Evolutionary conservation across 1,284 basidiomycete species (phyloP).

Genomic region (Pyrrhoderma noxium): DNA sequence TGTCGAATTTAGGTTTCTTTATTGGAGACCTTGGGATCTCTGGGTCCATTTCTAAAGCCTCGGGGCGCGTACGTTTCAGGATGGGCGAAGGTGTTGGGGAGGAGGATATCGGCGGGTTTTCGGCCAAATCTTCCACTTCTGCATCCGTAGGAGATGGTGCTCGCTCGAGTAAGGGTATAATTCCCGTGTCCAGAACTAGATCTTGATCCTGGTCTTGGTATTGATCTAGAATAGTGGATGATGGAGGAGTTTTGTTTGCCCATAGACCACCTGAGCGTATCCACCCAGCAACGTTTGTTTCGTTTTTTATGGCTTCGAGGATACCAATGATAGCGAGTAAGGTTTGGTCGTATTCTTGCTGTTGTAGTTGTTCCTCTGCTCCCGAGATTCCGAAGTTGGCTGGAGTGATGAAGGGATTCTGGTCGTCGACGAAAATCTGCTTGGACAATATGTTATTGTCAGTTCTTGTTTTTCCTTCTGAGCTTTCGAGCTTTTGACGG

Average conservation of each 20-base stretch:
- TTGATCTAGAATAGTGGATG: neutral
- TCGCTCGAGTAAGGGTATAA: neutral
- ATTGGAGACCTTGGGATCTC: too few relatives aligned
- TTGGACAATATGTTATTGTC: neutral
- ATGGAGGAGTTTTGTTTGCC: constrained; percentile 25
- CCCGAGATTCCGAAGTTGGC: too few relatives aligned
- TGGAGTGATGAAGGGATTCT: too few relatives aligned
- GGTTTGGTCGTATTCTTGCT: constrained; percentile 45
- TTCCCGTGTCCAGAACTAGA: too few relatives aligned
- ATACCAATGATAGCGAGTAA: constrained; percentile 68
- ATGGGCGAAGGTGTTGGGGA: neutral
- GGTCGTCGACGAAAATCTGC: too few relatives aligned
- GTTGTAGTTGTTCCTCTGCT: constrained; percentile 10
- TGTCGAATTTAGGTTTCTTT: too few relatives aligned
- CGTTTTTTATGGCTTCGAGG: constrained; percentile 48
- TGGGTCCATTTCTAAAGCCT: too few relatives aligned
- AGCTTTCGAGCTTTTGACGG: neutral
- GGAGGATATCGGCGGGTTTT: neutral
- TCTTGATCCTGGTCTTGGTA: too few relatives aligned
- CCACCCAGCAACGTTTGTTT: constrained; percentile 66
- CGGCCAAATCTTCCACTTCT: neutral
- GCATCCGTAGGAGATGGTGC: constrained; percentile 4
- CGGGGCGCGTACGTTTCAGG: neutral
- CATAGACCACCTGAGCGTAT: constrained; percentile 50
- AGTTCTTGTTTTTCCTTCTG: neutral